phyloP scores from a whole-genome alignment of 2,329 filamentous ascomycete species.

The Cadophora malorum region DNA sequence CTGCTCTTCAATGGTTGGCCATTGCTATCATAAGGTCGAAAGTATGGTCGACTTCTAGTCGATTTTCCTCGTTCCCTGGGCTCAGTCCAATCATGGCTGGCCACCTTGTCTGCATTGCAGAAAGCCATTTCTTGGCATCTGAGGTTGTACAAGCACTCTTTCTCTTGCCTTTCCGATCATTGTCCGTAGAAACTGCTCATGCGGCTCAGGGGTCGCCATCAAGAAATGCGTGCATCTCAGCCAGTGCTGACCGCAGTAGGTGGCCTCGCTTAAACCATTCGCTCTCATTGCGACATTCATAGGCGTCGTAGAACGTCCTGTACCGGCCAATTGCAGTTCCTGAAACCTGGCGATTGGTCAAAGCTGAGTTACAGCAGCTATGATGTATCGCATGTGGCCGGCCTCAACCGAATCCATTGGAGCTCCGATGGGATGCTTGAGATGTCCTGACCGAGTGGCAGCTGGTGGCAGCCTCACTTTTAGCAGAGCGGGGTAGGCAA shows the following conservation, averaged over 20 bases:
- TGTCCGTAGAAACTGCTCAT: not conserved
- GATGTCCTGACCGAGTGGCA: not conserved
- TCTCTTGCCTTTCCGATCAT: not conserved
- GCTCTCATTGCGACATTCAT: not conserved
- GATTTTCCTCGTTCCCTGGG: not conserved
- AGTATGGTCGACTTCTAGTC: not conserved
- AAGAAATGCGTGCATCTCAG: not conserved
- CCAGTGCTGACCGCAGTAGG: not conserved
- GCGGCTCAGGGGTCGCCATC: not conserved
- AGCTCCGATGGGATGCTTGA: not conserved
- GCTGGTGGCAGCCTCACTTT: slow-evolving; percentile 6
- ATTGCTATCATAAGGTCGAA: not conserved
- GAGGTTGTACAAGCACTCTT: slow-evolving; percentile 7
- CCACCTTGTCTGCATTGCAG: slow-evolving; percentile 11
- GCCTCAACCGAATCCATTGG: slow-evolving; percentile 11
- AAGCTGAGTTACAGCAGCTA: not conserved
- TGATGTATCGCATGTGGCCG: slow-evolving; percentile 10
- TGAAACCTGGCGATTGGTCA: not conserved
- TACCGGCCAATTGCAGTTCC: slow-evolving; percentile 8
- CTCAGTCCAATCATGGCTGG: not conserved
- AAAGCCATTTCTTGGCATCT: slow-evolving; percentile 4
- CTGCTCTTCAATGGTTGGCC: not conserved
- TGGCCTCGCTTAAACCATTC: not conserved
- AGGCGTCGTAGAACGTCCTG: not conserved
- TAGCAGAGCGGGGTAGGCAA: not conserved